A percentile compares a stretch with the other conserved stretches of the same genome.
Conservation (phyloP, 768 basidiomycete genomes). For the Leucosporidium yakuticum region DNA sequence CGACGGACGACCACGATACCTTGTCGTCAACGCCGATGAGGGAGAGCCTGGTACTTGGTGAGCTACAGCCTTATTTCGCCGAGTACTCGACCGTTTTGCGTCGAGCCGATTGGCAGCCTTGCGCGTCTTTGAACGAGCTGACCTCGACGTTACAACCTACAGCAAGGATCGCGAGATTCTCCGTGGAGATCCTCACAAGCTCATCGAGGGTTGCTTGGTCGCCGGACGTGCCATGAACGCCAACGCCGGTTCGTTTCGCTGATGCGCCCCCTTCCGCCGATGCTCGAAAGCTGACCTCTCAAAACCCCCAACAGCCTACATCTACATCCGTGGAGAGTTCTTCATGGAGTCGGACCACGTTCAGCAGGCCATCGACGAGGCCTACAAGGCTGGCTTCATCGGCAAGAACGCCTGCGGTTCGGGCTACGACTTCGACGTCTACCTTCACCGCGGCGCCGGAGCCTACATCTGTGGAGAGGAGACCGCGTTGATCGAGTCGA, state of each 20-base stretch:
- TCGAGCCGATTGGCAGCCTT: neutral
- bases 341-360: constrained; percentile 89
- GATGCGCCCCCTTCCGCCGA: neutral
- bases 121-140: neutral
- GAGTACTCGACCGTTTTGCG: neutral
- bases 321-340: constrained; percentile 98
- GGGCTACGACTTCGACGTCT: constrained; percentile 93
- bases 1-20: constrained; percentile 80
- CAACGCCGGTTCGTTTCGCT: constrained; percentile 53
- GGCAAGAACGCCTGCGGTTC: constrained; percentile 87
- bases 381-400: constrained; percentile 79
- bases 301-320: constrained; percentile 61
- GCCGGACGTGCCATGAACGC: constrained; percentile 98
- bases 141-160: neutral
- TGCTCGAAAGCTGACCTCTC: neutral
- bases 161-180: constrained; percentile 94
- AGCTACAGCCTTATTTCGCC: neutral
- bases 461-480: constrained; percentile 99
- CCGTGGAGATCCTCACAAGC: constrained; percentile 95
- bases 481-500: constrained; percentile 90
- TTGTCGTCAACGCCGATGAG: constrained; percentile 97
- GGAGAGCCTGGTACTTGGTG: constrained; percentile 92
- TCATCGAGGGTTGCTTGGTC: constrained; percentile 94
- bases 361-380: constrained; percentile 91
- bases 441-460: constrained; percentile 95